Conservation (phyloP, 2,329 filamentous ascomycete genomes). For the Pezicula neosporulosa region DNA sequence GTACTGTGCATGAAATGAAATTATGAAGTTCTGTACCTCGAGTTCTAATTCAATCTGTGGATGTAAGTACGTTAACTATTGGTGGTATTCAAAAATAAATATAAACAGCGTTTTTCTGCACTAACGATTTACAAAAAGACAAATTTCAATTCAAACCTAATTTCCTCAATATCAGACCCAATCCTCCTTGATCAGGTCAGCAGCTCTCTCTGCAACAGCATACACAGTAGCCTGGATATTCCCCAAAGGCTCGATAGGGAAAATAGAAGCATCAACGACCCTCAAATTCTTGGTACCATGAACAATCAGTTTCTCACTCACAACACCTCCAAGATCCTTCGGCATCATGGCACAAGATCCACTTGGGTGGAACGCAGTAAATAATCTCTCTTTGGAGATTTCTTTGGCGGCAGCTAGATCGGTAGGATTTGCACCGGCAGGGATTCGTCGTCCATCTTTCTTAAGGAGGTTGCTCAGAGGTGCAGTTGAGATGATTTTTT, state of each 20-base stretch:
- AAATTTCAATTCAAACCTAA: too few species aligned
- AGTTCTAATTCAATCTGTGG: too few species aligned
- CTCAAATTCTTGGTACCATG: conserved; percentile 4
- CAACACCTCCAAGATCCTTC: conserved; percentile 6
- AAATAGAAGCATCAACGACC: conserved; percentile 6
- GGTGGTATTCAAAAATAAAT: too few species aligned
- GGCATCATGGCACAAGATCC: conserved; percentile 10
- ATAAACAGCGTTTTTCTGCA: too few species aligned
- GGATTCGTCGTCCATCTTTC: background rate
- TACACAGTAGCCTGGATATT: conserved; percentile 4
- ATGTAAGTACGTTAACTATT: too few species aligned
- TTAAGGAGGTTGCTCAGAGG: background rate
- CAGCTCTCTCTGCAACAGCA: conserved; percentile 26
- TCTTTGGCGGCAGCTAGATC: background rate
- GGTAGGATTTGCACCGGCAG: background rate
- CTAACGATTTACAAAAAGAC: too few species aligned
- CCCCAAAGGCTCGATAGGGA: conserved; percentile 3
- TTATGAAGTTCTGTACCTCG: too few species aligned
- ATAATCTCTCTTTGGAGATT: background rate
- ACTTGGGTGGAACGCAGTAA: conserved; percentile 41
- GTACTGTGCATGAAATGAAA: too few species aligned
- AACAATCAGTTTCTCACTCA: conserved; percentile 2
- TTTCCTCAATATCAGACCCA: too few species aligned
- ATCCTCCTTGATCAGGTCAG: conserved; percentile 42
- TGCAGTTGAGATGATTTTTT: background rate